Evolutionary conservation across 257 asterid species (phyloP).

Genomic region (Leonotis leonurus): DNA sequence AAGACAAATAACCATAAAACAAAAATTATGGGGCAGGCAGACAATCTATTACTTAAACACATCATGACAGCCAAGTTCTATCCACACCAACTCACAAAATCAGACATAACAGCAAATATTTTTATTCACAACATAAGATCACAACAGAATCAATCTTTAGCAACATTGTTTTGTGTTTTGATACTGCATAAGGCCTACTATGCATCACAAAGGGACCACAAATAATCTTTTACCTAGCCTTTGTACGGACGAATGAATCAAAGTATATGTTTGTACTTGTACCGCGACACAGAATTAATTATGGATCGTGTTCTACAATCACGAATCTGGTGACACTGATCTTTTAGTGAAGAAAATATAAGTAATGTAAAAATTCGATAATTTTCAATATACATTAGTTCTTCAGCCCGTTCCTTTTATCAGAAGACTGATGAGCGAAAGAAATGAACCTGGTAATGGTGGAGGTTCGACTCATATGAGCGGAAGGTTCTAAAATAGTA

Average conservation of each 20-base stretch:
- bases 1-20: too few species aligned
- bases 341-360: background rate
- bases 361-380: background rate
- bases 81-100: background rate
- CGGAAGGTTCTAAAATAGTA: background rate
- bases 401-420: background rate
- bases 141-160: conserved; percentile 14
- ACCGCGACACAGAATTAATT: background rate
- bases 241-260: background rate
- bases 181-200: background rate
- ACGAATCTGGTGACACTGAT: background rate
- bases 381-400: background rate
- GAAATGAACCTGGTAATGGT: background rate
- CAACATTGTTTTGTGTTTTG: conserved; percentile 3
- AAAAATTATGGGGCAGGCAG: background rate
- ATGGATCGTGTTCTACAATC: background rate
- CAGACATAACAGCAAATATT: conserved; percentile 16
- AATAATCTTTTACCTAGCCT: background rate
- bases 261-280: background rate
- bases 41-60: background rate
- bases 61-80: conserved; percentile 21
- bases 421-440: background rate
- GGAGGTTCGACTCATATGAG: background rate
- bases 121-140: conserved; percentile 11
- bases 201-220: conserved; percentile 18